A percentile compares a stretch with the other conserved stretches of the same genome.
phyloP scores from a whole-genome alignment of 768 basidiomycete species.

The Hygrophorus pudorinus region DNA sequence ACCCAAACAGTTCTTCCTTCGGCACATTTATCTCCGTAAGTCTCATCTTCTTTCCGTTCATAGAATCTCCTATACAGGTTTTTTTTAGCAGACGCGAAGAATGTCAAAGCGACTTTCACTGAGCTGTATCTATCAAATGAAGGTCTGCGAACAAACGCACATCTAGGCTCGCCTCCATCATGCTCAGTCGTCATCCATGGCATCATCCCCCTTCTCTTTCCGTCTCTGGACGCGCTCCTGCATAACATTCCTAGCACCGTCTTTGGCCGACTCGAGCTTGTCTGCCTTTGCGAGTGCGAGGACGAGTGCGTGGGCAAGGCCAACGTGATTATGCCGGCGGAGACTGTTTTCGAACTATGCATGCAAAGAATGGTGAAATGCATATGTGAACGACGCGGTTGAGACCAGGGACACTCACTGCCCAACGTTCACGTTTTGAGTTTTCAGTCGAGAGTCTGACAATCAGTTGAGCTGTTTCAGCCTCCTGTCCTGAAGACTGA shows the following conservation, averaged over 20 bases:
- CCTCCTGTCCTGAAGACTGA: constrained; percentile 30
- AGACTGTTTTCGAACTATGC: constrained; percentile 79
- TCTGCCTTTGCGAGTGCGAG: constrained; percentile 64
- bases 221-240: constrained; percentile 34
- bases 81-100: too few relatives aligned
- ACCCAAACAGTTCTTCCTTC: too few relatives aligned
- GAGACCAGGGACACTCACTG: constrained; percentile 38
- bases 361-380: constrained; percentile 4
- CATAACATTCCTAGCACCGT: constrained; percentile 34
- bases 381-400: constrained; percentile 7
- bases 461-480: constrained; percentile 42
- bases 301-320: constrained; percentile 68
- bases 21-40: too few relatives aligned
- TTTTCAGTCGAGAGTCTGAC: constrained; percentile 56
- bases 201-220: constrained; percentile 34
- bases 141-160: not conserved
- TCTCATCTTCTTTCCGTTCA: too few relatives aligned
- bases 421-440: constrained; percentile 72
- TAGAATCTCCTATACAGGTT: too few relatives aligned
- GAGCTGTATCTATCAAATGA: too few relatives aligned
- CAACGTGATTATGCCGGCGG: constrained; percentile 80
- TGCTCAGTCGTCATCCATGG: constrained; percentile 36
- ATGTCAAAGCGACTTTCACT: too few relatives aligned
- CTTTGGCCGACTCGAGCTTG: constrained; percentile 42
- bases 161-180: not conserved